phyloP scores from a whole-genome alignment of 768 basidiomycete genomes.

The Cyclocybe aegerita region DNA sequence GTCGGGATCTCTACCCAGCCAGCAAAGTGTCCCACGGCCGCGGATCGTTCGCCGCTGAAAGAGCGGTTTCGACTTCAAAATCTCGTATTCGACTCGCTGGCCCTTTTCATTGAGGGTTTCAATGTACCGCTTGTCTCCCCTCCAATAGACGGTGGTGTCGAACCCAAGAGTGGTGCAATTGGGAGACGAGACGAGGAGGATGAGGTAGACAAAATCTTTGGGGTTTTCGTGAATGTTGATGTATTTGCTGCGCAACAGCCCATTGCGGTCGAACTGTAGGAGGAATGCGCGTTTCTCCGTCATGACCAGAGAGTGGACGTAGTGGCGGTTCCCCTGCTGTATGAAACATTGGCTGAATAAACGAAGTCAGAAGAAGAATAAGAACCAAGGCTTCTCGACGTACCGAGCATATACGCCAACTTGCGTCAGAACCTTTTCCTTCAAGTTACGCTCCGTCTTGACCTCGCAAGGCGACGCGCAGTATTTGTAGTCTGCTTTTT shows the following conservation, averaged over 20 bases:
- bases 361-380: background rate
- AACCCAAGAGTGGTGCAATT: constrained; percentile 17
- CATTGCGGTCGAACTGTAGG: constrained; percentile 19
- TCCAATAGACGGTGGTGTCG: constrained; percentile 19
- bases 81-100: background rate
- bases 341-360: constrained; percentile 16
- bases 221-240: constrained; percentile 18
- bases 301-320: constrained; percentile 16
- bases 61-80: constrained; percentile 4
- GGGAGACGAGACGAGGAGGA: constrained; percentile 15
- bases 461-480: constrained; percentile 2
- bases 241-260: constrained; percentile 2
- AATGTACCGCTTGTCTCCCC: constrained; percentile 7
- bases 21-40: constrained; percentile 19
- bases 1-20: constrained; percentile 7
- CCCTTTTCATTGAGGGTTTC: background rate
- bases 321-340: constrained; percentile 17
- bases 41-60: constrained; percentile 13
- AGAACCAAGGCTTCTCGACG: background rate
- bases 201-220: constrained; percentile 14
- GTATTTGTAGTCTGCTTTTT: background rate
- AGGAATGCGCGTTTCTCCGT: constrained; percentile 7
- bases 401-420: constrained; percentile 14
- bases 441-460: background rate
- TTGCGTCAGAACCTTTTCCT: constrained; percentile 2